Percentiles rank a stretch among this genome's conserved stretches.
Evolutionary conservation across 345 rosid species (phyloP).

Genomic region (Gossypium mustelinum): DNA sequence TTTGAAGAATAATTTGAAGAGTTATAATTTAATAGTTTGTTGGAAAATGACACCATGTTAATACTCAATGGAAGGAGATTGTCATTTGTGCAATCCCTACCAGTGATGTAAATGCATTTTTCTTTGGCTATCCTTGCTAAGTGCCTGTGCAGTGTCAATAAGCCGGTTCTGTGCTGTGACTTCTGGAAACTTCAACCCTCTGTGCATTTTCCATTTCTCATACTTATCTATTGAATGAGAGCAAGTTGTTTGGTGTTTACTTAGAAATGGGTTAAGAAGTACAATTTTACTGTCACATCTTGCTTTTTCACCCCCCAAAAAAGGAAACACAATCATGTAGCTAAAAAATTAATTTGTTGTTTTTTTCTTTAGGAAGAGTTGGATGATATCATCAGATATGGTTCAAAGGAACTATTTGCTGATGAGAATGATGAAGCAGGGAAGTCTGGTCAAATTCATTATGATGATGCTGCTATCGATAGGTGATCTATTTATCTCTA

Average conservation of each 20-base stretch:
- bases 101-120: not conserved
- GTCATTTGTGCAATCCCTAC: not conserved
- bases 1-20: not conserved
- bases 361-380: conserved; percentile 69
- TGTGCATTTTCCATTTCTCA: conserved; percentile 6
- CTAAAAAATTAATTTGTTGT: conserved; percentile 12
- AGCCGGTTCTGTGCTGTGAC: not conserved
- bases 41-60: not conserved
- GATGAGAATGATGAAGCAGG: conserved; percentile 94
- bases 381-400: conserved; percentile 62
- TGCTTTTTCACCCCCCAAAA: not conserved
- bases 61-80: not conserved
- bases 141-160: not conserved
- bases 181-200: not conserved
- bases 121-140: not conserved
- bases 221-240: not conserved
- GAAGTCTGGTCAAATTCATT: conserved; percentile 95
- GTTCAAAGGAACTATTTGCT: conserved; percentile 94
- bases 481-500: conserved; percentile 40
- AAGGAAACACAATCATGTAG: not conserved
- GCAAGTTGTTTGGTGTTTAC: conserved; percentile 21
- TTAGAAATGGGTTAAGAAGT: not conserved
- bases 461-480: conserved; percentile 91
- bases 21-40: not conserved
- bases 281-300: not conserved